Percentiles rank a stretch among this genome's conserved stretches.
phyloP scores from a whole-genome alignment of 2,329 filamentous ascomycete genomes.

The Hansfordia pulvinata region DNA sequence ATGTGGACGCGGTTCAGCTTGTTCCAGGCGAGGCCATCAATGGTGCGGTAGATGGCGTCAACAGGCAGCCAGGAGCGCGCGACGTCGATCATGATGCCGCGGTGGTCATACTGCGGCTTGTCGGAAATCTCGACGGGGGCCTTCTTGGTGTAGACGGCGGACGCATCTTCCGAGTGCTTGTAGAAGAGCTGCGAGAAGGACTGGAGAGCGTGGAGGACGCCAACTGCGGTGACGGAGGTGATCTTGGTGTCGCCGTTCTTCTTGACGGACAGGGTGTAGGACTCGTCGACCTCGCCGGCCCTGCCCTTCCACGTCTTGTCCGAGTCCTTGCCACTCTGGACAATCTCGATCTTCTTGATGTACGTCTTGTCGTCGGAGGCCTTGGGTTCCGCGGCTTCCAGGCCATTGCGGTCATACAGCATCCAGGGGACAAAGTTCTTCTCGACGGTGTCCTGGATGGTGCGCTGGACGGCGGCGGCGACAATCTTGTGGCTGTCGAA shows the following conservation, averaged over 20 bases:
- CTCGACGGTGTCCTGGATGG: slow-evolving; percentile 50
- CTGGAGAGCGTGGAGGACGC: slow-evolving; percentile 59
- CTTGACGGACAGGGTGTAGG: slow-evolving; percentile 53
- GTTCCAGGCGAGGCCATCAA: slow-evolving; percentile 65
- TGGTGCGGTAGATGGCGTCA: slow-evolving; percentile 55
- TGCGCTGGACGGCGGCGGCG: slow-evolving; percentile 40
- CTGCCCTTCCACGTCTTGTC: slow-evolving; percentile 42
- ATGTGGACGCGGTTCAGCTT: slow-evolving; percentile 76
- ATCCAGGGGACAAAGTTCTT: slow-evolving; percentile 68
- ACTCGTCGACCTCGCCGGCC: slow-evolving; percentile 57
- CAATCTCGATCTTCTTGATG: slow-evolving; percentile 48
- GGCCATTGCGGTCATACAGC: slow-evolving; percentile 46
- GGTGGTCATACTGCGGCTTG: slow-evolving; percentile 59
- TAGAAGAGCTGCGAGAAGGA: slow-evolving; percentile 74
- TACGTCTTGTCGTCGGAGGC: slow-evolving; percentile 25
- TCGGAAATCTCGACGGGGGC: slow-evolving; percentile 65
- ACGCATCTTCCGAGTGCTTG: slow-evolving; percentile 45
- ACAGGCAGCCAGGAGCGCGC: slow-evolving; percentile 59
- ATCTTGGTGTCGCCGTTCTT: slow-evolving; percentile 46
- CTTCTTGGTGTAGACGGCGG: slow-evolving; percentile 50
- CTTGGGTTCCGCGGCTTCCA: slow-evolving; percentile 50
- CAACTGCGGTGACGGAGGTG: slow-evolving; percentile 50
- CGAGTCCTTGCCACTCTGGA: slow-evolving; percentile 41
- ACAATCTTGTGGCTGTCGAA: slow-evolving; percentile 40
- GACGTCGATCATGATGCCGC: slow-evolving; percentile 70